Conservation (phyloP, 179 eudicot species). For the Carnegiea gigantea region DNA sequence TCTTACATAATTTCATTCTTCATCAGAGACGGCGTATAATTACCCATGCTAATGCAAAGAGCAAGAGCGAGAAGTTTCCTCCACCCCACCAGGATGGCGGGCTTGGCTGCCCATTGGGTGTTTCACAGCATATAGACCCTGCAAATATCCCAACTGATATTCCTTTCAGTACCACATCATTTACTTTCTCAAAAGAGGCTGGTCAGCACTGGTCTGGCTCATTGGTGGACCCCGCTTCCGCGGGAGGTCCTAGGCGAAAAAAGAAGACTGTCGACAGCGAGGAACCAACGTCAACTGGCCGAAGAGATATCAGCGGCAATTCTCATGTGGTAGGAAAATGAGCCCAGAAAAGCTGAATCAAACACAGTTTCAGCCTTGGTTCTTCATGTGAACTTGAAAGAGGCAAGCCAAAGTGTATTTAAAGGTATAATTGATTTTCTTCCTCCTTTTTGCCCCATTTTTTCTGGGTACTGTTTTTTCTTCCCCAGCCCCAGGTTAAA, state of each 20-base stretch:
- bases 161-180: slow-evolving; percentile 63
- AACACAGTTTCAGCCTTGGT: not conserved
- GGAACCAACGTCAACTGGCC: slow-evolving; percentile 29
- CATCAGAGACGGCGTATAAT: slow-evolving; percentile 72
- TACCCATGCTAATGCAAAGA: slow-evolving; percentile 77
- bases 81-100: slow-evolving; percentile 96
- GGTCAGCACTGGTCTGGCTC: slow-evolving; percentile 84
- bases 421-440: slow-evolving; percentile 36
- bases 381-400: not conserved
- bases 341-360: slow-evolving; percentile 10
- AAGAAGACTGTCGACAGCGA: slow-evolving; percentile 41
- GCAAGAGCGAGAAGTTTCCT: slow-evolving; percentile 90
- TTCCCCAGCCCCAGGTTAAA: slow-evolving; percentile 19
- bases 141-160: slow-evolving; percentile 63
- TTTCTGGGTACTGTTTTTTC: not conserved
- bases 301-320: not conserved
- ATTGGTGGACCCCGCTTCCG: slow-evolving; percentile 61
- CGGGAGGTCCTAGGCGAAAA: slow-evolving; percentile 55
- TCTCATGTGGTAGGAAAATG: slow-evolving; percentile 37
- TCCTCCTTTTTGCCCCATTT: not conserved
- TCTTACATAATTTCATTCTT: slow-evolving; percentile 1
- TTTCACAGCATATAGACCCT: slow-evolving; percentile 80
- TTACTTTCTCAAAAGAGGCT: slow-evolving; percentile 51
- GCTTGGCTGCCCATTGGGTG: slow-evolving; percentile 74
- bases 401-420: slow-evolving; percentile 25